Evolutionary conservation across 805 yeast species (phyloP), one percentile per base, ranked within the genome.

Genomic region (Zygosaccharomyces pseudorouxii): DNA sequence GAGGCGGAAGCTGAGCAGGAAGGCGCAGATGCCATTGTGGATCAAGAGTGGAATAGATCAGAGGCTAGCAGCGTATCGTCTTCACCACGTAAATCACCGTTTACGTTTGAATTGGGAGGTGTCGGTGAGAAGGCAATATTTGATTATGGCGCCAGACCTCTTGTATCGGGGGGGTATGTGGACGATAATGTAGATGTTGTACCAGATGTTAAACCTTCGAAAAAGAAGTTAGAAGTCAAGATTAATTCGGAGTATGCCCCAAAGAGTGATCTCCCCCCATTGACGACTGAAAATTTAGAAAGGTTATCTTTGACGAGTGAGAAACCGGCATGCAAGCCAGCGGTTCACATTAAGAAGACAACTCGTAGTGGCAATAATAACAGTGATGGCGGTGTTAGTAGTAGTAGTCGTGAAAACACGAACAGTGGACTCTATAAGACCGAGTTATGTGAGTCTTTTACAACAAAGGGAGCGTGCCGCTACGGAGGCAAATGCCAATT

Each of bases 401-500:
- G 16, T 33, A 19, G 19, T 14, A 33, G 16, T 33, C 42, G 38
- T 42, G 37, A 41, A 18, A 36, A 51, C 33, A 54, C 76, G 47
- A 78, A 83, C 64, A 81, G 86, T 28, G 84, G 79, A 55, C 74
- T 89, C 35, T 89, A 88, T 77, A 89, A 89, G 70, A 90, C 97
- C 0, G 97, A 89, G 67, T 74, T 90, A 48, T 89, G 97, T 67
- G 84, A 82, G 35, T 83, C 90, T 22, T 89, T 76, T 64, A 78
- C 81, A 62, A 80, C 78, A 58, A 77, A 80, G 55, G 86, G 86
- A 20, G 60, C 66, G 45, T 89, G 97, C 65, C 96, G 95, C 12
- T 89, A 89, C 64, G 96, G 95, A 2, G 76, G 78, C 55, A 89
- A 89, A 71, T 89, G 97, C 67, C 97, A 89, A 70, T 89, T 89